Percentiles rank a stretch among this genome's conserved stretches.
Conservation (phyloP, 176 grass and related monocot genomes). For the Pontederia crassipes region DNA sequence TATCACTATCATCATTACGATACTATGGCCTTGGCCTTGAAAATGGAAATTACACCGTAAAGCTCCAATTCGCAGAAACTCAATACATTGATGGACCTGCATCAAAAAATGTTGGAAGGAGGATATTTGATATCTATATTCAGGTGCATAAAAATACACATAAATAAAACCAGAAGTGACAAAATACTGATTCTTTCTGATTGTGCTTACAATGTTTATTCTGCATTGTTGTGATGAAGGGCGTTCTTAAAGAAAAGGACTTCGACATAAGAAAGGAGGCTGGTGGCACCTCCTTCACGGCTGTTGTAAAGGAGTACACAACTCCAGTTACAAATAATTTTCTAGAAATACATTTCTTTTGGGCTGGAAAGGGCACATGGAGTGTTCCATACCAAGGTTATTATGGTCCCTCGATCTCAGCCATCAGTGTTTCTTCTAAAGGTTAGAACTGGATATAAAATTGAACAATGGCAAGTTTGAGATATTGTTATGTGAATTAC, state of each 20-base stretch:
- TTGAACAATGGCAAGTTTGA: background rate
- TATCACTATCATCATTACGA: constrained; percentile 31
- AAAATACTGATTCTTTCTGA: background rate
- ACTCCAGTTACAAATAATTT: constrained; percentile 29
- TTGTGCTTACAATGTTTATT: background rate
- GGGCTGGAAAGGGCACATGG: constrained; percentile 29
- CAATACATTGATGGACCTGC: constrained; percentile 9
- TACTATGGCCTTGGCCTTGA: constrained; percentile 31
- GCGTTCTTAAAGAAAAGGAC: constrained; percentile 20
- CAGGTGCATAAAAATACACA: too few relatives aligned
- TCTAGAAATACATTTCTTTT: constrained; percentile 33
- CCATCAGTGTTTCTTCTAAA: constrained; percentile 19
- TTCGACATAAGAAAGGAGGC: constrained; percentile 29
- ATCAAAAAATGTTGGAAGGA: constrained; percentile 30
- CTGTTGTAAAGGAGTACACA: constrained; percentile 8
- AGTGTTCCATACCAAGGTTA: constrained; percentile 7
- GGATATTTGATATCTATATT: constrained; percentile 44
- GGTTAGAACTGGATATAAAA: constrained; percentile 7
- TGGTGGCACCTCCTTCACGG: constrained; percentile 5
- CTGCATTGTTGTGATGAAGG: background rate
- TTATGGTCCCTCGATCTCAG: constrained; percentile 26
- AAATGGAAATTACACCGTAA: constrained; percentile 43
- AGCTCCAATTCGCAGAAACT: constrained; percentile 31
- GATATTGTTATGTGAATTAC: background rate
- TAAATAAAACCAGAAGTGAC: too few relatives aligned